Base-by-base conservation (phyloP, 768 basidiomycete species). In the Hemileccinum rubropunctum region DNA sequence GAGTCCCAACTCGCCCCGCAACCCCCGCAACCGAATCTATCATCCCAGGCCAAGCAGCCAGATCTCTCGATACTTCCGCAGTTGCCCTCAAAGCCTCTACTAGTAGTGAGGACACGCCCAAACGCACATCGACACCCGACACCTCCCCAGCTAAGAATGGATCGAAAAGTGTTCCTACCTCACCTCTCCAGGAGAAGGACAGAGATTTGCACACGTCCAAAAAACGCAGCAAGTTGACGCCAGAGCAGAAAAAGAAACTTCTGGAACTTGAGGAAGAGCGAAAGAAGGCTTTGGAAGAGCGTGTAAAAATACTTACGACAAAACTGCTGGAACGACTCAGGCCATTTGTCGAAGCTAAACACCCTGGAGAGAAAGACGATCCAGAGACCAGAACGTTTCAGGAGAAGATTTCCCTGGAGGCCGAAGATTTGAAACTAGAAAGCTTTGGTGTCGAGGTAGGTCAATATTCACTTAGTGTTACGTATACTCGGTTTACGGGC, bases 371-470 rank as follows among this genome's bases (percentile, higher is more conserved):
- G 3, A 80, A 78, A 64, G 86, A 81, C 45, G 97, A 98, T 60
- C 73, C 84, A 0, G 97, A 98, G 75, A 92, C 91, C 11, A 69
- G 68, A 42, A 75, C 78, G 14, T 99, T 93, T 61, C 85, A 90
- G 67, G 75, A 77, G 45, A 83, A 77, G 67, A 89, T 95, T 66
- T 77, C 70, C 61, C 73, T 80, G 26, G 97, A 99, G 68, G 91
- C 90, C 1, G 93, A 95, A 48, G 97, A 99, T 71, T 65, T 99
- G 59, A 98, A 98, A 73, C 71, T 98, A 46, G 95, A 99, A 75
- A 94, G 91, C 58, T 99, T 99, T 68, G 97, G 97, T 42, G 85
- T 98, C 20, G 95, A 98, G 82, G 87, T 91, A 58, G 27, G 80
- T 66, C 36, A 11, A 42, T 26, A 1, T 32, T 39, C 40, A n/a